A percentile compares a stretch with the other conserved stretches of the same genome.
These are phyloP conservation scores for Cladosporium sp. DNA, from an alignment of 2,329 filamentous ascomycete species.

Conservation along the genomic window DNA sequence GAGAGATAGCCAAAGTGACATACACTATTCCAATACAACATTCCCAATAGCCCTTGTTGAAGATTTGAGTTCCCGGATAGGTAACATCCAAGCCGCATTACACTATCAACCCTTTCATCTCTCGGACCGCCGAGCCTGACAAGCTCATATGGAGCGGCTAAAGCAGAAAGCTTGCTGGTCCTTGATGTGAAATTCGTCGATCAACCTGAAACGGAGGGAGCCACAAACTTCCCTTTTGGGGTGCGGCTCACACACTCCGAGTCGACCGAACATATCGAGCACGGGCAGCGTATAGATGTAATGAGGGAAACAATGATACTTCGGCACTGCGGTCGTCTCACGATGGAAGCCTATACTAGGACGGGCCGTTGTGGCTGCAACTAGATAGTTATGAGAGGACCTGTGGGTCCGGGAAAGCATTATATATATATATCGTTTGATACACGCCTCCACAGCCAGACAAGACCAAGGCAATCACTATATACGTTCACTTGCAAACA, in stretches of 20 bases:
- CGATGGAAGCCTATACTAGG: neutral
- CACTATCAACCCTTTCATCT: neutral
- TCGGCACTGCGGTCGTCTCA: neutral
- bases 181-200: neutral
- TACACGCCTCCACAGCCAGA: neutral
- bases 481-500: constrained; percentile 23
- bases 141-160: neutral
- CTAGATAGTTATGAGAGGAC: neutral
- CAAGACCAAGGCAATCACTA: neutral
- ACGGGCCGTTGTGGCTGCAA: neutral
- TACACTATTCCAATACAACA: no score
- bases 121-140: constrained; percentile 7
- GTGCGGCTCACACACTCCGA: neutral
- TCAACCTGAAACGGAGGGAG: constrained; percentile 7
- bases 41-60: no score
- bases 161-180: constrained; percentile 2
- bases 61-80: no score
- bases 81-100: no score
- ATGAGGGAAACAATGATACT: neutral
- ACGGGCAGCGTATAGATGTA: neutral
- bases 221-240: neutral
- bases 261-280: neutral
- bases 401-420: neutral
- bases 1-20: no score
- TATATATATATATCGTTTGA: neutral